These are phyloP conservation scores for Cenchrus fungigraminus DNA, from an alignment of 176 grass and related monocot genomes.

Conservation along the genomic window DNA sequence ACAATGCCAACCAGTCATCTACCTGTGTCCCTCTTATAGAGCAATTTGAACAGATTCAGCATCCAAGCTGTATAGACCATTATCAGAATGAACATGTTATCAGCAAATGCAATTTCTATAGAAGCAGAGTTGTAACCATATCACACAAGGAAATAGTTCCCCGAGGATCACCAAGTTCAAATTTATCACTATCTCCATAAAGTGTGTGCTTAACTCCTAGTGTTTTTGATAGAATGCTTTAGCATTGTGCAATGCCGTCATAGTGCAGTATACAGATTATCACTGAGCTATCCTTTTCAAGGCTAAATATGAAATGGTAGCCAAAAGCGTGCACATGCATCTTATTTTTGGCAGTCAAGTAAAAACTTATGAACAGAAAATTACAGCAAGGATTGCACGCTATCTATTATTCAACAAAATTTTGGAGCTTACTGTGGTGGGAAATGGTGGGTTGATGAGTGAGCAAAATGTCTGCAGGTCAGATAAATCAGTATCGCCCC, in stretches of 20 bases:
- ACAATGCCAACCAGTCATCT: not conserved
- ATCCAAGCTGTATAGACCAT: constrained; percentile 15
- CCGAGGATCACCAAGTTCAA: not conserved
- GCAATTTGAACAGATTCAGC: not conserved
- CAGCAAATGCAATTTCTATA: constrained; percentile 5
- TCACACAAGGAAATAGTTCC: not conserved
- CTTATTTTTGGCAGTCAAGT: constrained; percentile 6
- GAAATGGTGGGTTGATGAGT: constrained; percentile 57
- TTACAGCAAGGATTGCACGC: constrained; percentile 6
- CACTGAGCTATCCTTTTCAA: not conserved
- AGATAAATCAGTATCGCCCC: constrained; percentile 56
- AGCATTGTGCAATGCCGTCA: not conserved
- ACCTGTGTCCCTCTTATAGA: not conserved
- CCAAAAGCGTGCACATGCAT: not conserved
- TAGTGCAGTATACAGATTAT: not conserved
- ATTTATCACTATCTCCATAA: not conserved
- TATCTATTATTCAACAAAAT: not conserved
- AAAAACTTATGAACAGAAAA: constrained; percentile 15
- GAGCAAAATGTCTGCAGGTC: constrained; percentile 52
- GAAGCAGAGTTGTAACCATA: not conserved
- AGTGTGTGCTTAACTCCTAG: not conserved
- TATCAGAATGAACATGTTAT: not conserved
- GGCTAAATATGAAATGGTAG: not conserved
- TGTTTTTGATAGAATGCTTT: not conserved
- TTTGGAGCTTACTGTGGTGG: constrained; percentile 61